phyloP scores from a whole-genome alignment of 768 basidiomycete genomes.

The Amanita fuliginea region DNA sequence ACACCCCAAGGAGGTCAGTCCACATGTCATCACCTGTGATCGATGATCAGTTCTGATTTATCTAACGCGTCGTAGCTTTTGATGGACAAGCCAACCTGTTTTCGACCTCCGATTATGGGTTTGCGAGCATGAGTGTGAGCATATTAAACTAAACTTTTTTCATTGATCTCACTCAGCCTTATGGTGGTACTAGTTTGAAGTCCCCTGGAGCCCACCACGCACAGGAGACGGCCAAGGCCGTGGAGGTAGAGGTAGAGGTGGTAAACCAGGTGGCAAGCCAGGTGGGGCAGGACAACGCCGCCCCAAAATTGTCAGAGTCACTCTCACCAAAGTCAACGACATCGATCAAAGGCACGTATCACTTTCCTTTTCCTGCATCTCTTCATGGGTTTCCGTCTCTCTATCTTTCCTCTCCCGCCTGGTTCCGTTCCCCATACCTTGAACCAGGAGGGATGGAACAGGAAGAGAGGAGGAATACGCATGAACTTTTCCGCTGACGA shows the following conservation, averaged over 20 bases:
- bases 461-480: neutral
- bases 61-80: neutral
- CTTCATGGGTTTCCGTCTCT: neutral
- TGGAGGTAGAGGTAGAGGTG: neutral
- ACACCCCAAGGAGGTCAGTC: neutral
- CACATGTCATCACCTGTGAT: no score
- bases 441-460: neutral
- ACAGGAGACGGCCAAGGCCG: neutral
- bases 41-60: no score
- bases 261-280: neutral
- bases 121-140: neutral
- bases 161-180: neutral
- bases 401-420: neutral
- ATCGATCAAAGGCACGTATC: neutral
- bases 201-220: conserved; percentile 1
- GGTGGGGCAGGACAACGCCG: neutral
- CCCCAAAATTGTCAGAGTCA: neutral
- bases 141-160: no score
- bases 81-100: conserved; percentile 4
- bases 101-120: neutral
- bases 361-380: neutral
- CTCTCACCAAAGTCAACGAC: neutral
- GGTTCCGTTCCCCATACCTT: neutral
- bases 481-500: neutral
- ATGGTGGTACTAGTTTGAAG: neutral